Base-by-base conservation (phyloP, 352 stramenopile species). In the Globisporangium recalcitrans region DNA sequence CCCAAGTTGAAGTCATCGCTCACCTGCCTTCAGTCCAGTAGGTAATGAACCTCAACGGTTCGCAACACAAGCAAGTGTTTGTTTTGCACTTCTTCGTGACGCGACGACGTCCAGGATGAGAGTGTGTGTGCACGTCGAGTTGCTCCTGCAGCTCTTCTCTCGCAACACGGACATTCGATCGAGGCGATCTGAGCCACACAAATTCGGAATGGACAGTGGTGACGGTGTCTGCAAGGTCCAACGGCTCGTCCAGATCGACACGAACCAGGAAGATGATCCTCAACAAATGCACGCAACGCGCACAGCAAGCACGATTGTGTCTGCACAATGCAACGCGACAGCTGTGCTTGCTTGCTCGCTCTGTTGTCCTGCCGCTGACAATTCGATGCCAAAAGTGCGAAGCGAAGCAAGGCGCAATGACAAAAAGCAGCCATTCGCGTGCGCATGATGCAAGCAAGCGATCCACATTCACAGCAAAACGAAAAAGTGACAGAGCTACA, bases 111-210 rank as follows among this genome's bases (percentile, higher is more conserved):
- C n/a, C n/a, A n/a, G n/a, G n/a, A n/a, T n/a, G n/a, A n/a, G n/a
- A n/a, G n/a, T n/a, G n/a, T n/a, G n/a, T n/a, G n/a, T n/a, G n/a
- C n/a, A n/a, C n/a, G n/a, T n/a, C n/a, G n/a, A n/a, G n/a, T n/a
- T n/a, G n/a, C n/a, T n/a, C n/a, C 44, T 51, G 19, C 21, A 8
- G 32, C n/a, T n/a, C 32, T n/a, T n/a, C 6, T 27, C 21, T 11
- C 13, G 21, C 42, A 26, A 6, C 2, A 26, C n/a, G n/a, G 5
- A 54, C 24, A 22, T 54, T 36, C 48, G 48, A 52, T 52, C 8
- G 48, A 13, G 48, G 22, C 22, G 22, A 21, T 19, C 49, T 55
- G 48, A 54, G 48, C 48, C 48, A 38, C 48, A 54, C 48, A 29
- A 34, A 24, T 54, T 21, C 14, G 27, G 49, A 40, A 55, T 22